Conservation (phyloP, 2,329 filamentous ascomycete species). For the Rutstroemia sp. region DNA sequence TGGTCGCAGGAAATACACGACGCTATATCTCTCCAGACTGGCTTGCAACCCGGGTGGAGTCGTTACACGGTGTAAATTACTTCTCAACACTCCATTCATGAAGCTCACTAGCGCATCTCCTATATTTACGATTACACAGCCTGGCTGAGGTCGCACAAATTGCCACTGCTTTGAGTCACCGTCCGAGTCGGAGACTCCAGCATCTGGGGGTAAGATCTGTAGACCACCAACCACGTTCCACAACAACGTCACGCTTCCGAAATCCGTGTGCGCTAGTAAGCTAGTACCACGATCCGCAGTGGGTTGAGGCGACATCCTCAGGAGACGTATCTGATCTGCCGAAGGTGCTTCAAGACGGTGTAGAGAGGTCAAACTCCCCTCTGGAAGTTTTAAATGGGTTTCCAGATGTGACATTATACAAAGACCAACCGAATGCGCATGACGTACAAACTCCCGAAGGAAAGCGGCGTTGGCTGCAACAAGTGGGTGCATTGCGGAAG, state of each 20-base stretch:
- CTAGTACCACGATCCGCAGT: constrained; percentile 35
- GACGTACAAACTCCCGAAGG: neutral
- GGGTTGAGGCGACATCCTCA: constrained; percentile 41
- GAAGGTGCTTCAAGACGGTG: constrained; percentile 37
- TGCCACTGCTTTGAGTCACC: constrained; percentile 34
- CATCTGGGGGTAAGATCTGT: constrained; percentile 40
- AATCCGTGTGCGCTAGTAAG: constrained; percentile 48
- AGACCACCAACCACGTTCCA: constrained; percentile 49
- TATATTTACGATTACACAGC: constrained; percentile 38
- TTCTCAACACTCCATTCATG: constrained; percentile 34
- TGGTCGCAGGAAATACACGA: constrained; percentile 47
- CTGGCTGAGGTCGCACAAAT: constrained; percentile 44
- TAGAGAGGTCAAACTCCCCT: constrained; percentile 34
- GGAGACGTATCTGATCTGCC: constrained; percentile 47
- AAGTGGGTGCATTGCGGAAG: neutral
- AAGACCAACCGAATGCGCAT: neutral
- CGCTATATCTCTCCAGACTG: constrained; percentile 37
- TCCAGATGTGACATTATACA: neutral
- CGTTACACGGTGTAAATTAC: constrained; percentile 42
- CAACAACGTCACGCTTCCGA: constrained; percentile 47
- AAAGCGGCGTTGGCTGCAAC: neutral
- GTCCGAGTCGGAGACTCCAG: constrained; percentile 13
- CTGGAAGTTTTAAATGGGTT: neutral
- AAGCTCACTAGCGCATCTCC: constrained; percentile 39
- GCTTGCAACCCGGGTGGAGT: constrained; percentile 40